These are phyloP conservation scores for Hypholoma fasciculare DNA, from an alignment of 768 basidiomycete genomes.

Conservation along the genomic window DNA sequence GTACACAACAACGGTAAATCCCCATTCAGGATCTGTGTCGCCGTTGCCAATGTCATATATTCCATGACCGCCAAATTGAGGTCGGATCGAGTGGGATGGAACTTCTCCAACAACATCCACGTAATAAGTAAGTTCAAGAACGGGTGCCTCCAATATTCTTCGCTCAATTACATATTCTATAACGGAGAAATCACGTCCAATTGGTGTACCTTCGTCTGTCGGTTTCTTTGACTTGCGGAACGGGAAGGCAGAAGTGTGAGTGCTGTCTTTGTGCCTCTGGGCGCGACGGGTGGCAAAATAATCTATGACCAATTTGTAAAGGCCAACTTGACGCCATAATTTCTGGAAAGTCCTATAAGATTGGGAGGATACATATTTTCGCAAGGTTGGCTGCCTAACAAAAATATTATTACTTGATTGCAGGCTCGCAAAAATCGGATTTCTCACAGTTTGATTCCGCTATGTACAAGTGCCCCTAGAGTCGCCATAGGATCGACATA, in stretches of 20 bases:
- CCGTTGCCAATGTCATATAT: slow-evolving; percentile 81
- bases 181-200: slow-evolving; percentile 53
- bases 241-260: slow-evolving; percentile 8
- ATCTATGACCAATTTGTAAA: slow-evolving; percentile 38
- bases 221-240: slow-evolving; percentile 31
- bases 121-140: slow-evolving; percentile 84
- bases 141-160: slow-evolving; percentile 75
- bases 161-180: slow-evolving; percentile 89
- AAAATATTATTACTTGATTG: not conserved
- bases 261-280: slow-evolving; percentile 24
- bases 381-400: slow-evolving; percentile 30
- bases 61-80: slow-evolving; percentile 29
- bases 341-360: slow-evolving; percentile 42
- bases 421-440: not conserved
- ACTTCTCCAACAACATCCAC: slow-evolving; percentile 82
- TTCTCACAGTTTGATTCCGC: slow-evolving; percentile 50
- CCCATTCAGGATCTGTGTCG: slow-evolving; percentile 90
- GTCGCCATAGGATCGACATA: slow-evolving; percentile 67
- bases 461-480: slow-evolving; percentile 63
- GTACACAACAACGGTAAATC: slow-evolving; percentile 79
- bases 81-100: slow-evolving; percentile 36
- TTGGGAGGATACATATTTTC: slow-evolving; percentile 32
- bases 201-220: slow-evolving; percentile 52
- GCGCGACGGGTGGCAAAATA: slow-evolving; percentile 34
- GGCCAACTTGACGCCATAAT: slow-evolving; percentile 55